A percentile compares a stretch with the other conserved stretches of the same genome.
phyloP scores from a whole-genome alignment of 371 early-diverging fungal species.

The Mortierella sp. region DNA sequence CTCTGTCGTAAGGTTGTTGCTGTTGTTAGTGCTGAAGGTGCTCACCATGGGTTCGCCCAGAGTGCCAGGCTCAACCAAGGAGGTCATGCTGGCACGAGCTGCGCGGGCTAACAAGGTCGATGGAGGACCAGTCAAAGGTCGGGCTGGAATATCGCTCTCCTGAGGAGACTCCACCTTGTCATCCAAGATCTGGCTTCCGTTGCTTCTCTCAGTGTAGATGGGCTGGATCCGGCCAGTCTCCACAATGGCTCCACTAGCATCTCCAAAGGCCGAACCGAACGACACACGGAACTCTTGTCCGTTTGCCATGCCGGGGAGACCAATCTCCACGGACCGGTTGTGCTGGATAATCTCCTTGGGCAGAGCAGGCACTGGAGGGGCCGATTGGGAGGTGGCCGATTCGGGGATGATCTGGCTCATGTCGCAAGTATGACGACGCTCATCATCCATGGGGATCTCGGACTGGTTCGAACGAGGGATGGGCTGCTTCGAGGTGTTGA shows the following conservation, averaged over 20 bases:
- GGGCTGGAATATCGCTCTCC: conserved; percentile 20
- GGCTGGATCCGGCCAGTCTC: conserved; percentile 28
- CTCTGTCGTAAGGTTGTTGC: neutral
- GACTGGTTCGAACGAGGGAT: conserved; percentile 27
- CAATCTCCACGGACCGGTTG: neutral
- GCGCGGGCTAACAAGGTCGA: conserved; percentile 41
- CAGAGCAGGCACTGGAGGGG: conserved; percentile 39
- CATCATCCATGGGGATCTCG: conserved; percentile 34
- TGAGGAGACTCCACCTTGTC: no score
- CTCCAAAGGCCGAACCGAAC: conserved; percentile 42
- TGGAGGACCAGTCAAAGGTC: conserved; percentile 38
- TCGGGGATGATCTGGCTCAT: conserved; percentile 36
- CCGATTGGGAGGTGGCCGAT: neutral
- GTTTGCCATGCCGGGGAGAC: neutral
- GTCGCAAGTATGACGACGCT: conserved; percentile 51
- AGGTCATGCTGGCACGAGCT: conserved; percentile 32
- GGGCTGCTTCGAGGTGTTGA: conserved; percentile 14
- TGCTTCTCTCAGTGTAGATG: neutral
- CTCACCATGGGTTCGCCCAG: conserved; percentile 5
- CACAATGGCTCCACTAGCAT: neutral
- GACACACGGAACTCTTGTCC: conserved; percentile 33
- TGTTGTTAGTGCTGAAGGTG: conserved; percentile 4
- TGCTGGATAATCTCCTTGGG: conserved; percentile 26
- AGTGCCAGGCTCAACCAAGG: conserved; percentile 11
- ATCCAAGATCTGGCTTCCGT: no score